phyloP scores from a whole-genome alignment of 1,139 yeast species.

The Eremothecium gossypii region DNA sequence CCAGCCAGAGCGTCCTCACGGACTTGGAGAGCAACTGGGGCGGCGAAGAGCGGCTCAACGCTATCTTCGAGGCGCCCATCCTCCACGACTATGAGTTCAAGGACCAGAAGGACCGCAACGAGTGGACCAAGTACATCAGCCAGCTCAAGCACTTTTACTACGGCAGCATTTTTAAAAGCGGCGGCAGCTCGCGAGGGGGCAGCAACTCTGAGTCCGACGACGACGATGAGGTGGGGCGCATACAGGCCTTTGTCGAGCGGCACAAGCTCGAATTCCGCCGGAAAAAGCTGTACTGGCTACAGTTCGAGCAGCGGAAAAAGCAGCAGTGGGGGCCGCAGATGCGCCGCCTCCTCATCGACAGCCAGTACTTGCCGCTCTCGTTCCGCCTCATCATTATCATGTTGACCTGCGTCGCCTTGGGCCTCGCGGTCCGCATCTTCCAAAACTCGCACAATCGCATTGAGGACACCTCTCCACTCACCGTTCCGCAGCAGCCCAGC shows the following conservation, averaged over 20 bases:
- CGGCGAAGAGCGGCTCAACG: conserved; percentile 55
- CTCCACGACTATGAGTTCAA: conserved; percentile 23
- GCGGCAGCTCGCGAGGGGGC: neutral
- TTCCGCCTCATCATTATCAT: conserved; percentile 61
- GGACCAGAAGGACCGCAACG: conserved; percentile 24
- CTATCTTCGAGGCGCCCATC: conserved; percentile 41
- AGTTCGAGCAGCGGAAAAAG: conserved; percentile 41
- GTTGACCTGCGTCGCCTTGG: conserved; percentile 54
- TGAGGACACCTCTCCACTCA: conserved; percentile 30
- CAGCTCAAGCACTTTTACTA: conserved; percentile 26
- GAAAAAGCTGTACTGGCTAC: conserved; percentile 25
- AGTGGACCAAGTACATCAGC: conserved; percentile 24
- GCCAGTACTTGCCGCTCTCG: conserved; percentile 73
- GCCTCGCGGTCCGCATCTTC: conserved; percentile 57
- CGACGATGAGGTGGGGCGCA: conserved; percentile 7
- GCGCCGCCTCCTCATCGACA: conserved; percentile 51
- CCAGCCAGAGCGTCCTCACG: conserved; percentile 2
- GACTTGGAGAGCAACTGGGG: conserved; percentile 51
- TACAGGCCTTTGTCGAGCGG: conserved; percentile 9
- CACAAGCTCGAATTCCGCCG: conserved; percentile 8
- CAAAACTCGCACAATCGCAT: conserved; percentile 34
- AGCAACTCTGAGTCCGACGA: neutral
- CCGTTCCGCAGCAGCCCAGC: conserved; percentile 72
- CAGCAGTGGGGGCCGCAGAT: conserved; percentile 58
- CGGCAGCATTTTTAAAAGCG: conserved; percentile 5